Base-by-base conservation (phyloP, 1,139 yeast genomes). In the Yamadazyma pseudoaaseri region DNA sequence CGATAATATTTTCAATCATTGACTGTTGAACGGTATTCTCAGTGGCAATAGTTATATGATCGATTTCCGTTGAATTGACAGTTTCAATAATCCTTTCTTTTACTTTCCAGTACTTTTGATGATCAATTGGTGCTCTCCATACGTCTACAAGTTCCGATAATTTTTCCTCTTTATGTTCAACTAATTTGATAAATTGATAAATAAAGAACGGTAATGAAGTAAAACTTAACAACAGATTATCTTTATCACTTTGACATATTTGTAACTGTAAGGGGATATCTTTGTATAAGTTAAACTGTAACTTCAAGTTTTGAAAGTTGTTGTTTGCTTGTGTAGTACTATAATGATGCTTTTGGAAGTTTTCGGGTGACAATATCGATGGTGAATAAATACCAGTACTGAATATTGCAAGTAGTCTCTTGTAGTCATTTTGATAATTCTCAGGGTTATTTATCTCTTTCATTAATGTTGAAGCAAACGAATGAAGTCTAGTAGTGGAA, bases 331-430 rank as follows among this genome's bases (percentile, higher is more conserved):
- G 68, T 24, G 53, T 51, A 3, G 61, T 49, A 34, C 54, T 48
- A 29, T 45, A 47, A 24, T 52, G 58, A 17, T 52, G 52, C 21
- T 47, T 52, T 14, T 42, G 35, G 35, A 55, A 44, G 22, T 50
- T 46, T 4, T 52, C 56, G 3, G 69, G 66, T 1, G 63, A 51
- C 6, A 58, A 41, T 10, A 47, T 48, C 2, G 70, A 55, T 0
- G 74, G 73, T 31, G 64, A 61, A 44, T 62, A 70, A 10, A 70
- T 56, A 2, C 76, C 76, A 2, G 73, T 58, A 30, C 62, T 53
- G 39, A 55, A 65, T 16, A 47, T 43, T 2, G 47, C 47, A 6
- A 65, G 23, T 9, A 61, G 39, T 11, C 43, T 38, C 6, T 52
- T 38, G 26, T 61, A 57, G 30, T 70, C 76, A 7, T 44, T 47